These are phyloP conservation scores for Glaciozyma antarctica DNA, from an alignment of 768 basidiomycete species.

Conservation along the genomic window DNA sequence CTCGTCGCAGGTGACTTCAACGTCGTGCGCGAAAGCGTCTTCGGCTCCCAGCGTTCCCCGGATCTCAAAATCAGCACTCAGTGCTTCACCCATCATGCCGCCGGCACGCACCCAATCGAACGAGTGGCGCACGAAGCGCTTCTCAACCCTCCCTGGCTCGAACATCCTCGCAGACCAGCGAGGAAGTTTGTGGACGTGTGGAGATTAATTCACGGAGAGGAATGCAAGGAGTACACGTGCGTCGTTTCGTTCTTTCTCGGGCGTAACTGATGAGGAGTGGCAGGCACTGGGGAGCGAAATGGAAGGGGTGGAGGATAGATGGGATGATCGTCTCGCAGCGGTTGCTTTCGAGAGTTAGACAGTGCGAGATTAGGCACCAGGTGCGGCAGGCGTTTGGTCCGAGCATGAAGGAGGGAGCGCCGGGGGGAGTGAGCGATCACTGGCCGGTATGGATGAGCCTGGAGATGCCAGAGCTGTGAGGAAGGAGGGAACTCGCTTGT, in stretches of 20 bases:
- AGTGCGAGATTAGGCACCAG: slow-evolving; percentile 75
- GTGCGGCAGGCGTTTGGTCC: slow-evolving; percentile 39
- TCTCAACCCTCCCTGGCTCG: slow-evolving; percentile 1
- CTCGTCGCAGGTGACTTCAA: slow-evolving; percentile 61
- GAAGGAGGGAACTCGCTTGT: too few species aligned
- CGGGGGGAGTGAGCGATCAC: too few species aligned
- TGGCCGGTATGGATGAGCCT: too few species aligned
- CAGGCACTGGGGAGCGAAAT: slow-evolving; percentile 13
- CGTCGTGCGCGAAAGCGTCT: slow-evolving; percentile 63
- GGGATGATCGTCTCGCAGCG: slow-evolving; percentile 57
- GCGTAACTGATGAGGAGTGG: background rate
- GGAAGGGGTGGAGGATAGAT: slow-evolving; percentile 51
- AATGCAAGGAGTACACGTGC: slow-evolving; percentile 60
- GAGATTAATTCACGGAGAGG: slow-evolving; percentile 53
- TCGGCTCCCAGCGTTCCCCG: slow-evolving; percentile 57
- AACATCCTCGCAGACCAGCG: slow-evolving; percentile 9
- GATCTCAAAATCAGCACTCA: slow-evolving; percentile 42
- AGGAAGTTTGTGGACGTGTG: slow-evolving; percentile 64
- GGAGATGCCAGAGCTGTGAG: too few species aligned
- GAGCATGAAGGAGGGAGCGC: too few species aligned
- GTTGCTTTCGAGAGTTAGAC: slow-evolving; percentile 54
- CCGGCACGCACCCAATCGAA: slow-evolving; percentile 39
- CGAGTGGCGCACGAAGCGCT: slow-evolving; percentile 38
- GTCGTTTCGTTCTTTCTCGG: slow-evolving; percentile 41
- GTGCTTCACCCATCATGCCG: background rate